A percentile compares a stretch with the other conserved stretches of the same genome.
Evolutionary conservation across 2,329 filamentous ascomycete genomes (phyloP).

Genomic region (Epichloe glyceriae): DNA sequence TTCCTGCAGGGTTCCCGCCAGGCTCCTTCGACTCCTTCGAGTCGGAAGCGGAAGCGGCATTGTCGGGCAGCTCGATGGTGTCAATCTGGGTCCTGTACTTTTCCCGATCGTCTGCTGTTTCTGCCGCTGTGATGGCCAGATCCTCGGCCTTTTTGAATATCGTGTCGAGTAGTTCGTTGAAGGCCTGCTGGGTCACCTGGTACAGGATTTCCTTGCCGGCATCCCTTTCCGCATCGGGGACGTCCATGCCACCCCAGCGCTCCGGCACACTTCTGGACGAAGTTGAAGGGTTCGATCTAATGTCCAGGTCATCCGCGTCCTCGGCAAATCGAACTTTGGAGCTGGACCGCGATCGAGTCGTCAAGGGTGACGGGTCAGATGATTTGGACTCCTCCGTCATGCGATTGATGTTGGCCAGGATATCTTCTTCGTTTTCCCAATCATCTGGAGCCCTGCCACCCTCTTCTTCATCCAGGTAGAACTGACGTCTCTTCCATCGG

Average conservation of each 20-base stretch:
- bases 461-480: constrained; percentile 79
- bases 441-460: constrained; percentile 51
- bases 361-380: constrained; percentile 17
- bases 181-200: constrained; percentile 76
- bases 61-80: constrained; percentile 21
- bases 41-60: background rate
- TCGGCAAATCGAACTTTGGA: constrained; percentile 71
- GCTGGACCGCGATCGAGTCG: constrained; percentile 48
- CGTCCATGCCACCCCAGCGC: constrained; percentile 64
- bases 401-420: constrained; percentile 26
- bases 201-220: constrained; percentile 82
- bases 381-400: constrained; percentile 29
- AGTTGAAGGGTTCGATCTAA: constrained; percentile 56
- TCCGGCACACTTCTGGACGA: constrained; percentile 62
- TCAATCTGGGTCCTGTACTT: constrained; percentile 38
- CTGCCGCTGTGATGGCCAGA: constrained; percentile 52
- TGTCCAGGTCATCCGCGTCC: constrained; percentile 55
- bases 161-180: constrained; percentile 82
- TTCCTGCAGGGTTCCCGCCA: background rate
- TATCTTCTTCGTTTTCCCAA: constrained; percentile 49
- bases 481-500: constrained; percentile 63
- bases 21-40: background rate
- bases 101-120: constrained; percentile 48
- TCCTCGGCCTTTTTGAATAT: constrained; percentile 77
- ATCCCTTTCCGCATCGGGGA: constrained; percentile 69